phyloP scores from a whole-genome alignment of 1,284 basidiomycete genomes.

The Fomitiporia mediterranea region DNA sequence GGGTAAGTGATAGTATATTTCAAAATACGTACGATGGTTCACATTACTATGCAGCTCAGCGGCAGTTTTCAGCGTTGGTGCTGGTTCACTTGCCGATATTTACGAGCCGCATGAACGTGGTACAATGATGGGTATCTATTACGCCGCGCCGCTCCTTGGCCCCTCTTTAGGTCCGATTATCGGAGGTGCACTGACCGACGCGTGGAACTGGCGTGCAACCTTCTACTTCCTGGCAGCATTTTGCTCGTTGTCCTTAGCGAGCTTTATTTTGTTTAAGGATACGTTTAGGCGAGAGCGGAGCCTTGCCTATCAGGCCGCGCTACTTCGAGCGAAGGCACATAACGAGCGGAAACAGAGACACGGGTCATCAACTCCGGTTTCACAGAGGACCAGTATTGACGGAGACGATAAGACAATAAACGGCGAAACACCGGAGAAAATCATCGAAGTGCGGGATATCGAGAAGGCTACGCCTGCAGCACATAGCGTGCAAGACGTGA shows the following conservation, averaged over 20 bases:
- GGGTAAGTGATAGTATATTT: slow-evolving; percentile 38
- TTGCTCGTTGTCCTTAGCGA: slow-evolving; percentile 48
- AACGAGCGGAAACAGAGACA: slow-evolving; percentile 12
- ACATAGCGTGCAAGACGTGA: slow-evolving; percentile 24
- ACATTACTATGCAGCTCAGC: slow-evolving; percentile 49
- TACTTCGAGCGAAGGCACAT: slow-evolving; percentile 31
- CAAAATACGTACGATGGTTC: not conserved
- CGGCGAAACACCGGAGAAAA: slow-evolving; percentile 10
- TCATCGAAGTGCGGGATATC: slow-evolving; percentile 18
- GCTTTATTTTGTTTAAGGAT: slow-evolving; percentile 71
- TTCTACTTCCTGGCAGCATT: slow-evolving; percentile 79
- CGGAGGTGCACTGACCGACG: slow-evolving; percentile 62
- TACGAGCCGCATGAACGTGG: slow-evolving; percentile 78
- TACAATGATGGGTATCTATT: slow-evolving; percentile 75
- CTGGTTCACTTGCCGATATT: slow-evolving; percentile 79
- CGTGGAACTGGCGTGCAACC: slow-evolving; percentile 70
- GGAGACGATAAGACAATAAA: slow-evolving; percentile 10
- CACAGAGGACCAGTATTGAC: slow-evolving; percentile 21
- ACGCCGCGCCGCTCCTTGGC: slow-evolving; percentile 57
- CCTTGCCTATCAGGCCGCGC: slow-evolving; percentile 64
- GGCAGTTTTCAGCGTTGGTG: slow-evolving; percentile 74
- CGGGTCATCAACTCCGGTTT: not conserved
- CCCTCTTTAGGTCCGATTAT: slow-evolving; percentile 68
- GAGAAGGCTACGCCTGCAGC: not conserved
- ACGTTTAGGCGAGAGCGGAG: slow-evolving; percentile 82